Base-by-base conservation (phyloP, 208 protist species). In the Trypanosoma boissoni region DNA sequence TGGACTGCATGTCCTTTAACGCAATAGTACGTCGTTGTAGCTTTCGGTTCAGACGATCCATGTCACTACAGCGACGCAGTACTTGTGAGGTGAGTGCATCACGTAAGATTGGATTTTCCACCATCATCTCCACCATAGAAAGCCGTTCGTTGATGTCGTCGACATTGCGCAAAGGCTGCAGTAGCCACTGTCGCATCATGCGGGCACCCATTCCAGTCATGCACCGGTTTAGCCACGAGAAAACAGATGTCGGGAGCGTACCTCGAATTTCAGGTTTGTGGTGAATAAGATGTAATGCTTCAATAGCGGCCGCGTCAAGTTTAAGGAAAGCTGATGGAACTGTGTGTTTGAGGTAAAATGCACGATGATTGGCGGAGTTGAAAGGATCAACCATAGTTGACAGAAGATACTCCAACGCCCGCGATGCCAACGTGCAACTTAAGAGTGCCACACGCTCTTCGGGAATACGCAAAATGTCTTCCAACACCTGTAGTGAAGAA, bases 131-230 rank as follows among this genome's bases (percentile, higher is more conserved):
- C 21, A 99, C 95, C 57, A 99, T 83, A 41, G 96, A 82, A 5
- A 94, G 87, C 36, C 98, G 84, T 66, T 92, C 74, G 41, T 88
- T 80, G 64, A 99, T 99, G 27, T 95, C 81, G 0, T 91, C 83
- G 1, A 74, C 60, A 52, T 94, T 86, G 18, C 97, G 75, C 14
- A 99, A 71, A 7, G 98, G 98, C 86, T 99, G 97, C 42, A 97
- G 96, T 24, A 99, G 77, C 97, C 97, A 99, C 72, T 98, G 91
- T 14, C 88, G 73, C 68, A 99, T 88, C 55, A 87, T 69, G n/a
- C 98, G 83, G 12, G 94, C 72, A 2, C 98, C 98, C 88, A 99
- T 98, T 3, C 88, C 83, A 7, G 98, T 99, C 27, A 71, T 50
- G 68, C 97, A 99, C n/a, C 95, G 79, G 71, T 99, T 98, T 14